Evolutionary conservation across 108 stramenopile species (phyloP).

Genomic region (Cyclotella sp.): DNA sequence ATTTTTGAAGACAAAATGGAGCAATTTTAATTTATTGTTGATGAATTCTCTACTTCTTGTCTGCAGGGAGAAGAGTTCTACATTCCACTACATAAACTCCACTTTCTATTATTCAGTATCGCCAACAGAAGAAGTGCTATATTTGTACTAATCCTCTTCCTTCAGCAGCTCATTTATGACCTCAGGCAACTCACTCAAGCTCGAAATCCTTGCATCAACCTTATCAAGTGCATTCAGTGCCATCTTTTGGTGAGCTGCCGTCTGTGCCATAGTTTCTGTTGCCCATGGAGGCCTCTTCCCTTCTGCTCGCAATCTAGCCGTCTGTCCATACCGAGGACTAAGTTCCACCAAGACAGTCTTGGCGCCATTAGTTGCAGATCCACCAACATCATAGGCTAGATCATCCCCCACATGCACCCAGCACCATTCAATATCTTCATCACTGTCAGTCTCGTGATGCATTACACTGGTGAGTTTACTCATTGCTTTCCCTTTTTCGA

Average conservation of each 20-base stretch:
- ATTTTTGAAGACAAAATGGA: too few species aligned
- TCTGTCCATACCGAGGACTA: conserved; percentile 70
- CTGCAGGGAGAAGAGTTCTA: too few species aligned
- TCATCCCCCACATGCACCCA: conserved; percentile 93
- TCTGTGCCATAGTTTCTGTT: conserved; percentile 66
- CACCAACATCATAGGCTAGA: conserved; percentile 90
- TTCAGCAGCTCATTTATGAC: conserved; percentile 77
- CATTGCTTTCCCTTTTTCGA: conserved; percentile 78
- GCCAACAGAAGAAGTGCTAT: too few species aligned
- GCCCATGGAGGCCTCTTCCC: conserved; percentile 76
- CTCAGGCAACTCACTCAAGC: conserved; percentile 74
- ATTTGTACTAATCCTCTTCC: not conserved
- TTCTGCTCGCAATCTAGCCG: conserved; percentile 77
- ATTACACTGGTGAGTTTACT: conserved; percentile 60
- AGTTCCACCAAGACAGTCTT: conserved; percentile 87
- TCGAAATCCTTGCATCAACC: conserved; percentile 73
- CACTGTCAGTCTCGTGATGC: conserved; percentile 27
- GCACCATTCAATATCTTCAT: conserved; percentile 54
- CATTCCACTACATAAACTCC: too few species aligned
- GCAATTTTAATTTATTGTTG: too few species aligned
- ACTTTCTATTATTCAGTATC: too few species aligned
- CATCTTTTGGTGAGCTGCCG: conserved; percentile 71
- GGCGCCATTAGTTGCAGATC: conserved; percentile 76
- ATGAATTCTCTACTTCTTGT: too few species aligned
- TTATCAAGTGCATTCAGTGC: conserved; percentile 67